These are phyloP conservation scores for Dictyostelium firmibasis DNA, from an alignment of 78 protist genomes.

Conservation along the genomic window DNA sequence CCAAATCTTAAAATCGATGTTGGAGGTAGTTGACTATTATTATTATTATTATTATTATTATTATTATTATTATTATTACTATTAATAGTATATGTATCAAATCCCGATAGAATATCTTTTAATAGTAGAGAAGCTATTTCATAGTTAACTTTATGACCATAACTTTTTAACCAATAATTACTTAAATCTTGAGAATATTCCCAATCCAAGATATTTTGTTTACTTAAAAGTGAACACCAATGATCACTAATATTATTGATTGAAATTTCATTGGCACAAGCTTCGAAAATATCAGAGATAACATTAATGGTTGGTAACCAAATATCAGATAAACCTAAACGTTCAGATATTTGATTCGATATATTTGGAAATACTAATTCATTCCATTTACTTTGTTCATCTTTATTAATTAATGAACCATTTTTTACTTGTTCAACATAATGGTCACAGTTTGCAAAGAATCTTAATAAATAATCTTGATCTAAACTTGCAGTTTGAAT, in stretches of 20 bases:
- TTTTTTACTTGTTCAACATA: not conserved
- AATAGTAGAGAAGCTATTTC: not conserved
- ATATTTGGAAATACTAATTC: not conserved
- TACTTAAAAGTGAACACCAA: conserved; percentile 36
- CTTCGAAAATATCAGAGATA: not conserved
- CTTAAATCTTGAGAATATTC: conserved; percentile 45
- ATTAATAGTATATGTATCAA: not conserved
- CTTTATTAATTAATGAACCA: not conserved
- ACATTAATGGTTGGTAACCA: not conserved
- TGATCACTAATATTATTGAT: conserved; percentile 1
- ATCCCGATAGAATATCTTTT: not conserved
- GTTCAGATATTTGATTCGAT: not conserved
- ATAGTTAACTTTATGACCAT: conserved; percentile 39
- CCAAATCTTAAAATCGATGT: conserved; percentile 28
- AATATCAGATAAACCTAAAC: conserved; percentile 32
- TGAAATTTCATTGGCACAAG: conserved; percentile 49
- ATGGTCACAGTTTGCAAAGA: conserved; percentile 34
- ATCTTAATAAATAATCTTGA: conserved; percentile 20
- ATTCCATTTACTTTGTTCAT: not conserved
- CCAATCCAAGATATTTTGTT: conserved; percentile 6
- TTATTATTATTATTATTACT: not conserved
- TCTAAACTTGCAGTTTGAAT: not conserved
- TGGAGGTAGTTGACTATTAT: not conserved
- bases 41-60: not conserved
- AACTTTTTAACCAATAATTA: conserved; percentile 49